Evolutionary conservation across 441 rosid genomes (phyloP).

Genomic region (Populus hybrid): DNA sequence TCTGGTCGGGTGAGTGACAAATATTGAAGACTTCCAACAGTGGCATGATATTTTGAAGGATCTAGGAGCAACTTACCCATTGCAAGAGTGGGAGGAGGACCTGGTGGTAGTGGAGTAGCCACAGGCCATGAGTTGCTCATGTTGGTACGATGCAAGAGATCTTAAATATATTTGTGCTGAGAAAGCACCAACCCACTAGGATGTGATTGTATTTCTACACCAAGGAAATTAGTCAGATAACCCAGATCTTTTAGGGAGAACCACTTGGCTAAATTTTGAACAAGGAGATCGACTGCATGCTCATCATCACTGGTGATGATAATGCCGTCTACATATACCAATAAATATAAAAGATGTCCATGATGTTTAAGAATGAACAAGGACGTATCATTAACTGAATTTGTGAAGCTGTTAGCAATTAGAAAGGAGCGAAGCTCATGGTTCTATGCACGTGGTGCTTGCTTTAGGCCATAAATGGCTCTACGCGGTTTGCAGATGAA

Average conservation of each 20-base stretch:
- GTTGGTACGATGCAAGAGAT: neutral
- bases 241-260: neutral
- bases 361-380: too few species aligned
- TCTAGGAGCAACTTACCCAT: neutral
- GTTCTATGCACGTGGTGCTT: neutral
- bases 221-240: neutral
- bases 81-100: neutral
- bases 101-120: neutral
- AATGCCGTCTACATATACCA: neutral
- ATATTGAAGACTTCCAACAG: neutral
- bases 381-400: neutral
- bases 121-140: neutral
- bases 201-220: neutral
- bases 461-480: neutral
- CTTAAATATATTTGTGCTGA: neutral
- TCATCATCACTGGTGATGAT: neutral
- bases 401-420: neutral
- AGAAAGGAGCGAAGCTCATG: neutral
- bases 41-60: neutral
- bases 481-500: neutral
- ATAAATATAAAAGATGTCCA: neutral
- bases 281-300: neutral
- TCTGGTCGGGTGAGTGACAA: neutral
- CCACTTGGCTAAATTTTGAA: neutral
- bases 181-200: neutral